Evolutionary conservation across 805 yeast species (phyloP), one percentile per base, ranked within the genome.

Genomic region (Millerago galiae): DNA sequence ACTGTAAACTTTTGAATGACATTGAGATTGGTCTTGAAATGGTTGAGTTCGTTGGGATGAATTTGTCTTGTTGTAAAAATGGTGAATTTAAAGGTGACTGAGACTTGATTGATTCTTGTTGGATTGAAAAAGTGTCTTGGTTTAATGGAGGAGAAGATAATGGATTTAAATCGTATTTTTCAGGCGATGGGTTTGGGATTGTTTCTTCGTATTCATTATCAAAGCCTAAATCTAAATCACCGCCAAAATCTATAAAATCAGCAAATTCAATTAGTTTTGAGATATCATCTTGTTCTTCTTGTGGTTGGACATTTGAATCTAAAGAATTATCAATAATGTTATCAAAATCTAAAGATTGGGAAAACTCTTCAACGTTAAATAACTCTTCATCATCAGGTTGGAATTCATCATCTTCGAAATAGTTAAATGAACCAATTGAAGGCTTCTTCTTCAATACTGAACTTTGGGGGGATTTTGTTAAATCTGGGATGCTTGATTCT

Each of bases 1-100:
- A 31, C 9, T 16, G 10, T 15, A 81, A 58, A 0, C 89, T 89
- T 47, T 72, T 72, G 60, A 79, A 79, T 2, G 86, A 79, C 68
- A 67, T 62, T 1, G 72, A 67, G 3, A 67, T 48, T 17, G 71
- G 71, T 43, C 72, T 58, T 17, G 45, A 14, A 31, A 35, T 8
- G 8, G 12, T 24, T 9, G 40, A 31, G 24, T 21, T 38, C 13
- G 50, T 28, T 27, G 53, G 47, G 11, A 45, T 41, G 30, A 37
- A 51, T n/a, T 53, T 40, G 3, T 42, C 34, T 30, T 48, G 56
- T 37, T 50, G 54, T 15, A 53, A 35, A 38, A 50, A 51, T 14
- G 59, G 56, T 3, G 61, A 54, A 5, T 49, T 40, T 11, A 51
- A 37, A 13, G 54, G 53, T 2, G 53, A 43, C 24, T 37, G 42